phyloP scores from a whole-genome alignment of 495 filamentous ascomycete genomes.

The Aspergillus asperescens region DNA sequence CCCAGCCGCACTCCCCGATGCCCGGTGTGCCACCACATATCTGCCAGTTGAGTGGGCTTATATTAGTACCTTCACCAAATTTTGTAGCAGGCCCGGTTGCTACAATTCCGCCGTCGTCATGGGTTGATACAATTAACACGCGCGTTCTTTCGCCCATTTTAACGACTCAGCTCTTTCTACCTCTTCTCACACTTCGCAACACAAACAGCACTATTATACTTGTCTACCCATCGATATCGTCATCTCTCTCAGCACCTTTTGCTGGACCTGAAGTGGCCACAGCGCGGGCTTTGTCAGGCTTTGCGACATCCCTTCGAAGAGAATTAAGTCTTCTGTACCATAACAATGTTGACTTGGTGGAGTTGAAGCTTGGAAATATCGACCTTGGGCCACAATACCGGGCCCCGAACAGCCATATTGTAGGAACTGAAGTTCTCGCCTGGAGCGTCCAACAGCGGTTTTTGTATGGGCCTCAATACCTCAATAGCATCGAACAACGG shows the following conservation, averaged over 20 bases:
- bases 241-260: constrained; percentile 75
- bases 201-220: constrained; percentile 61
- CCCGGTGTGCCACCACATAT: constrained; percentile 66
- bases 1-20: constrained; percentile 63
- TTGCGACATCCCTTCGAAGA: constrained; percentile 65
- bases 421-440: constrained; percentile 56
- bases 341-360: constrained; percentile 64
- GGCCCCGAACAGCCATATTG: constrained; percentile 35
- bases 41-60: constrained; percentile 67
- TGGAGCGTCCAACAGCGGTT: constrained; percentile 57
- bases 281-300: constrained; percentile 72
- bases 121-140: constrained; percentile 85
- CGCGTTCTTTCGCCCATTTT: constrained; percentile 89
- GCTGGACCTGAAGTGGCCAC: constrained; percentile 77
- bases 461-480: constrained; percentile 38
- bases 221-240: constrained; percentile 78
- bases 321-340: constrained; percentile 57
- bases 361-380: constrained; percentile 83
- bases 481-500: constrained; percentile 42
- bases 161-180: constrained; percentile 79
- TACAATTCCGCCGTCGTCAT: constrained; percentile 71
- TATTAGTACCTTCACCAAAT: constrained; percentile 60
- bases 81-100: constrained; percentile 72
- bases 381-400: constrained; percentile 52
- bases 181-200: constrained; percentile 56